Evolutionary conservation across 345 rosid species (phyloP), one percentile per base, ranked within the genome.

Genomic region (Abelmoschus esculentus): DNA sequence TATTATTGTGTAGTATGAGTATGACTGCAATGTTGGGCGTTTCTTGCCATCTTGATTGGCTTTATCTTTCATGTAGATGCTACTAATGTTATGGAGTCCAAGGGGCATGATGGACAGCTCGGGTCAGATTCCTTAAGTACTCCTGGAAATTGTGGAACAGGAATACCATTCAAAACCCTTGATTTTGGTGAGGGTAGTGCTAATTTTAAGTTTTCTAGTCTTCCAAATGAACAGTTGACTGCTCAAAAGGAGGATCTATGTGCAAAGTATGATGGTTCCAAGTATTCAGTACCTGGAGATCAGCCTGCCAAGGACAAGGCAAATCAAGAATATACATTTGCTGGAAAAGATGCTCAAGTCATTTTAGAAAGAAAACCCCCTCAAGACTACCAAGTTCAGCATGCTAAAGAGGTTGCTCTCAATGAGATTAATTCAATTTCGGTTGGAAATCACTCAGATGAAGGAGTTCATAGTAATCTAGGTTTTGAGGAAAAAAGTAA

Each of bases 1-100:
- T 46, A 46, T 3, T 46, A 46, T 46, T 46, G 11, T 11, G 2
- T 38, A 38, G 42, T 38, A 7, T 38, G 42, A 38, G 9, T 38
- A 7, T 34, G 36, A 5, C 36, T 46, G 52, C 12, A 47, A 13
- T 13, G n/a, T 47, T 67, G 49, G 19, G 71, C 69, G 13, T 36
- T 10, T 63, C 54, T 71, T 29, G 67, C 40, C 69, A 46, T 76
- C 72, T 76, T 72, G 76, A 72, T 56, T 73, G 56, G 44, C 78
- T 78, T 78, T 54, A 70, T 86, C 68, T 77, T 71, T 64, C 22
- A 55, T 82, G 86, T 82, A 86, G 96, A 86, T 79, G 52, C 63
- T 66, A 73, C 79, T 77, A 78, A 73, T 67, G 66, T 47, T 63
- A 36, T 61, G 77, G 82, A 77, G 76, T 64, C 70, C 38, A 62